phyloP scores from a whole-genome alignment of 345 rosid species.

The Zanthoxylum bungeanum region DNA sequence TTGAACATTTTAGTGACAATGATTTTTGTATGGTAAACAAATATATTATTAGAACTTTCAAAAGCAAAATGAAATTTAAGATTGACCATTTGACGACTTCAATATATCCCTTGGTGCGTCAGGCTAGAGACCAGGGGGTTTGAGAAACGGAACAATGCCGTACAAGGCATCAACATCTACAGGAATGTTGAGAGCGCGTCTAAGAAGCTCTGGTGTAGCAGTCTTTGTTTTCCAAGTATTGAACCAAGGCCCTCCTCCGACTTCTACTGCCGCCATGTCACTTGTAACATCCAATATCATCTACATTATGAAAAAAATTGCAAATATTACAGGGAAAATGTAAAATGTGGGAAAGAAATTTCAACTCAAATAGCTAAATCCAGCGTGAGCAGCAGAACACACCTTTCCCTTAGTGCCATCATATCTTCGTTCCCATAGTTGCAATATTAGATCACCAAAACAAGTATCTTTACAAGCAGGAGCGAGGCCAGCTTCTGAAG shows the following conservation, averaged over 20 bases:
- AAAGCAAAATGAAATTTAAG: too few species aligned
- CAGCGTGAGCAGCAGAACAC: background rate
- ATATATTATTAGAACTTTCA: too few species aligned
- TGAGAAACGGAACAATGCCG: slow-evolving; percentile 54
- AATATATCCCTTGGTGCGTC: background rate
- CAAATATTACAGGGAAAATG: background rate
- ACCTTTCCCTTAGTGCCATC: slow-evolving; percentile 93
- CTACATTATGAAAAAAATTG: slow-evolving; percentile 44
- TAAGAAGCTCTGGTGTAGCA: slow-evolving; percentile 55
- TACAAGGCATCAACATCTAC: slow-evolving; percentile 57
- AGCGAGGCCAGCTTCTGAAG: slow-evolving; percentile 71
- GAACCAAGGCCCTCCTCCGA: slow-evolving; percentile 99
- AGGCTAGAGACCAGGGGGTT: slow-evolving; percentile 80
- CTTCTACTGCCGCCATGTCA: slow-evolving; percentile 82
- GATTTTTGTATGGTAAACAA: too few species aligned
- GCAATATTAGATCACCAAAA: slow-evolving; percentile 65
- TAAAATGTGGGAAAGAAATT: background rate
- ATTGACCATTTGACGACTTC: too few species aligned
- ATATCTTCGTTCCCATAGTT: slow-evolving; percentile 70
- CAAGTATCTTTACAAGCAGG: slow-evolving; percentile 92
- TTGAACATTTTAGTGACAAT: too few species aligned
- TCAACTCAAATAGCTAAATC: background rate
- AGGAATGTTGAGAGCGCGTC: slow-evolving; percentile 48
- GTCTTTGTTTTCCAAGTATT: slow-evolving; percentile 81
- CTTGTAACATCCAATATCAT: slow-evolving; percentile 70